These are phyloP conservation scores for Wallacemonas collosoma DNA, from an alignment of 208 protist species.

Conservation along the genomic window DNA sequence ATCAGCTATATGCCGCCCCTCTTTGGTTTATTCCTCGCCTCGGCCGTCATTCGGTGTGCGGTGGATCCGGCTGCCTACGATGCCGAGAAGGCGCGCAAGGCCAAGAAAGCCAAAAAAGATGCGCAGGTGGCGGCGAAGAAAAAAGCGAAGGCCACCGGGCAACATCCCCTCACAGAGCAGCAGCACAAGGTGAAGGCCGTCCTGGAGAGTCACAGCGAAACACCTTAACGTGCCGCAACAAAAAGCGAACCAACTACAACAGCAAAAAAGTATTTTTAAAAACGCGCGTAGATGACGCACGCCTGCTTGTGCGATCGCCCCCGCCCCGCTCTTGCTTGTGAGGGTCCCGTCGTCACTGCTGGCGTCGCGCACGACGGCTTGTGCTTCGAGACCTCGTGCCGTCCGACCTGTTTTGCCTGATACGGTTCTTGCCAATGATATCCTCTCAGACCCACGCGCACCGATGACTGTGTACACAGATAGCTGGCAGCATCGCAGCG, in stretches of 20 bases:
- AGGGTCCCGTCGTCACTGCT: too few species aligned
- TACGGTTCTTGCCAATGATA: too few species aligned
- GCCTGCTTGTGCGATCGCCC: too few species aligned
- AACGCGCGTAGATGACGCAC: too few species aligned
- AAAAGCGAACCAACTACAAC: not conserved
- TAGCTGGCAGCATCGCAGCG: not conserved
- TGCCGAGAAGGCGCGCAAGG: slow-evolving; percentile 28
- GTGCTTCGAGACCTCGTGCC: too few species aligned
- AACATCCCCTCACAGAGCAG: not conserved
- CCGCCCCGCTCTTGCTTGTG: too few species aligned
- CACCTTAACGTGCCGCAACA: not conserved
- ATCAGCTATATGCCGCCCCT: slow-evolving; percentile 91
- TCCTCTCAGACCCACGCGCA: not conserved
- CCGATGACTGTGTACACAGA: not conserved
- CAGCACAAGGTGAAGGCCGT: slow-evolving; percentile 3
- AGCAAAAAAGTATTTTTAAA: too few species aligned
- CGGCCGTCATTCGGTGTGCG: slow-evolving; percentile 69
- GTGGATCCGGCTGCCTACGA: slow-evolving; percentile 56
- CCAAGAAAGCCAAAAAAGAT: slow-evolving; percentile 47
- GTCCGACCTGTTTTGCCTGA: not conserved
- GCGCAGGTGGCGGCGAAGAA: slow-evolving; percentile 31
- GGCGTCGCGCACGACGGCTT: too few species aligned
- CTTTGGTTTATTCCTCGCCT: slow-evolving; percentile 82
- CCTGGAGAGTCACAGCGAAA: not conserved
- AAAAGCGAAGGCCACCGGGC: slow-evolving; percentile 18